Evolutionary conservation across 2,329 filamentous ascomycete species (phyloP).

Genomic region (Nothopassalora personata): DNA sequence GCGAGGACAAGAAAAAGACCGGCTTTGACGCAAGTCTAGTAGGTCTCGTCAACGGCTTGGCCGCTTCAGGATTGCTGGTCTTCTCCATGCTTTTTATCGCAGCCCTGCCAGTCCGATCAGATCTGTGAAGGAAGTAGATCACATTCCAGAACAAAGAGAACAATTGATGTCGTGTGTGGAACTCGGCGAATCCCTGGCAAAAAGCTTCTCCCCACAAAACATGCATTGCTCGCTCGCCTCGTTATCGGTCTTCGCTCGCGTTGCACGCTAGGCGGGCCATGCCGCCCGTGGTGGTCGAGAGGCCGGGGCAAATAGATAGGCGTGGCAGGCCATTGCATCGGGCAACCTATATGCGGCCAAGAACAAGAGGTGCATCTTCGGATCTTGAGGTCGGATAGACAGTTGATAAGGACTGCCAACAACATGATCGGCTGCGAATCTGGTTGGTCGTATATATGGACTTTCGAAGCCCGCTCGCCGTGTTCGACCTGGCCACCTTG

Average conservation of each 20-base stretch:
- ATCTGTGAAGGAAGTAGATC: background rate
- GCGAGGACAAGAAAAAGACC: conserved; percentile 14
- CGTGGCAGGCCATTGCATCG: background rate
- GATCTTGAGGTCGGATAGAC: background rate
- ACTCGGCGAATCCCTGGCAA: background rate
- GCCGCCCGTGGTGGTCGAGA: background rate
- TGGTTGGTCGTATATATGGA: background rate
- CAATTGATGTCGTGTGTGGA: background rate
- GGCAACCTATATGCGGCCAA: background rate
- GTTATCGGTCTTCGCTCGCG: background rate
- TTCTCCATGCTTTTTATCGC: background rate
- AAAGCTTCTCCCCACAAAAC: background rate
- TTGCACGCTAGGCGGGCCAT: background rate
- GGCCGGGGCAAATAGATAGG: conserved; percentile 1
- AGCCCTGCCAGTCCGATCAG: too few relatives aligned
- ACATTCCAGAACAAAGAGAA: background rate
- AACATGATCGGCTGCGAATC: background rate
- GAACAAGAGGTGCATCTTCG: background rate
- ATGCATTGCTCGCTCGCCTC: background rate
- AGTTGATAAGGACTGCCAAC: background rate
- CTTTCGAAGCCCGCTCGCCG: background rate
- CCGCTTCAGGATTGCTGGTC: background rate
- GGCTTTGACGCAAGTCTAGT: conserved; percentile 1
- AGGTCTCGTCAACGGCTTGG: background rate
- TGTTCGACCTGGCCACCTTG: background rate